phyloP scores from a whole-genome alignment of 179 eudicot genomes.

The Nepenthes alata region DNA sequence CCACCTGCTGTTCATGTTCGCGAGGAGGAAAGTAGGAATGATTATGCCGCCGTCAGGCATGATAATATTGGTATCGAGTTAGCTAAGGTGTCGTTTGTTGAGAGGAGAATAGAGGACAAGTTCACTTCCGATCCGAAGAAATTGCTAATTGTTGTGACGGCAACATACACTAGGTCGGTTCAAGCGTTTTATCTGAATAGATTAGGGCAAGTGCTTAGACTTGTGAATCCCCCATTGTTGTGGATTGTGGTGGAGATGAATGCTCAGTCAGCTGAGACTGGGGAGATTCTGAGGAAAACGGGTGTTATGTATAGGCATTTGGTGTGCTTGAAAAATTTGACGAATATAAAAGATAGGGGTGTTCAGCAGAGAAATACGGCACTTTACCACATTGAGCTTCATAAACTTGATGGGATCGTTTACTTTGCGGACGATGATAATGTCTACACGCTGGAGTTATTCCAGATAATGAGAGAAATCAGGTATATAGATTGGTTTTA shows the following conservation, averaged over 20 bases:
- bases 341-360: conserved; percentile 73
- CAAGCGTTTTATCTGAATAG: conserved; percentile 71
- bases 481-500: conserved; percentile 30
- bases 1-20: conserved; percentile 13
- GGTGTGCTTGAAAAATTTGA: conserved; percentile 51
- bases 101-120: conserved; percentile 16
- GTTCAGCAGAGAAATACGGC: conserved; percentile 85
- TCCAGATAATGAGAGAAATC: conserved; percentile 57
- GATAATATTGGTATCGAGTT: conserved; percentile 11
- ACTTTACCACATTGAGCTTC: conserved; percentile 70
- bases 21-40: conserved; percentile 12
- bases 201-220: conserved; percentile 59
- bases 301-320: conserved; percentile 84
- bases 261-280: conserved; percentile 56
- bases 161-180: conserved; percentile 63
- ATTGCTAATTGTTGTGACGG: conserved; percentile 65
- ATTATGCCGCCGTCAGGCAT: conserved; percentile 3
- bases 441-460: conserved; percentile 69
- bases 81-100: conserved; percentile 4
- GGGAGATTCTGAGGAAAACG: conserved; percentile 48
- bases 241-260: conserved; percentile 93
- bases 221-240: conserved; percentile 58
- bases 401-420: conserved; percentile 83
- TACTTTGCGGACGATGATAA: conserved; percentile 97
- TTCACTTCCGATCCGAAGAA: conserved; percentile 33